Evolutionary conservation across 805 yeast genomes (phyloP), one percentile per base, ranked within the genome.

Genomic region (Torulaspora indica): DNA sequence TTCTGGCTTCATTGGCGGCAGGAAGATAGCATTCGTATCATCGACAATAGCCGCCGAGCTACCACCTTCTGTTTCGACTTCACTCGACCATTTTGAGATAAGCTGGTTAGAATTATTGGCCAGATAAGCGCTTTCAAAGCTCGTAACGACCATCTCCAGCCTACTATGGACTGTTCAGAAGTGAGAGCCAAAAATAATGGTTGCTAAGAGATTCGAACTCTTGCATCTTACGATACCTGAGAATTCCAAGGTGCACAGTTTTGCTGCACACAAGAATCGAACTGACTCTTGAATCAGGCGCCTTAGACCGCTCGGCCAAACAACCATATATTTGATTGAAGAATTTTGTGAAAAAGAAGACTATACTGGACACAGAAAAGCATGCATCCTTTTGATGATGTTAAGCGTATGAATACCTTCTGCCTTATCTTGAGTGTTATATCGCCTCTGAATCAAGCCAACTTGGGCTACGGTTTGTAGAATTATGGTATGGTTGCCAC

Each of bases 231-330:
- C 54, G 54, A 50, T 51, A 50, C 51, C 54, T 47, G 56, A 52
- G 54, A 27, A 29, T 51, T 50, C 54, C 46, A 10, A 30, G 34
- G 28, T 39, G 42, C 41, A 25, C 29, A 34, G 46, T 43, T 30
- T 35, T 40, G 28, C 48, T 38, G 28, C 49, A 25, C 38, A 34
- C 45, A 48, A 48, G 52, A 48, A 35, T 43, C 43, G 48, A 43
- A 45, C 46, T 18, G 43, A 28, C 22, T 40, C 49, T 44, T 49
- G 52, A 45, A 44, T 57, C 50, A 56, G 57, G 51, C 54, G 54
- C 54, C 54, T 50, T 50, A 50, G 54, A 50, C 54, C 54, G 54
- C 54, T 50, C 54, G 54, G 54, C 54, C 56, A 55, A 39, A 56
- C 57, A 45, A 49, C 49, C 46, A 49, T 46, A 46, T 8, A 23